These are phyloP conservation scores for Neophaeococcomyces mojaviensis DNA, from an alignment of 2,329 filamentous ascomycete genomes.

Conservation along the genomic window DNA sequence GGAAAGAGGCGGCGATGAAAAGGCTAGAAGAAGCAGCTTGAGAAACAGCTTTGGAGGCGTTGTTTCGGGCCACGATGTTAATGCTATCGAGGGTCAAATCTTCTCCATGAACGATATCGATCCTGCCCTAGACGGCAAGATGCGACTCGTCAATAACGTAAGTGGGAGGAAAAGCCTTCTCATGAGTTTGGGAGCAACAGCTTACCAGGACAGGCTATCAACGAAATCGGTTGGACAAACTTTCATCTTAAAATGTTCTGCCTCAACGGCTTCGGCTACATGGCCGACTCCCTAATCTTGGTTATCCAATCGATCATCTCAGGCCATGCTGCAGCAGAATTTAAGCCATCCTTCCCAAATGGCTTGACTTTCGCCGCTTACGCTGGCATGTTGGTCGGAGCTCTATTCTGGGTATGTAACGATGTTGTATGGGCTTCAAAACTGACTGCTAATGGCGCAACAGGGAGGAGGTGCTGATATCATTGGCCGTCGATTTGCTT, in stretches of 20 bases:
- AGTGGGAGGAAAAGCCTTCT: not conserved
- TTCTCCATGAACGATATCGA: constrained; percentile 27
- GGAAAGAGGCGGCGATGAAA: not conserved
- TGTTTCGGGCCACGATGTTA: no score
- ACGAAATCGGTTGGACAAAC: constrained; percentile 54
- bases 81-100: constrained; percentile 17
- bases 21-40: not conserved
- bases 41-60: not conserved
- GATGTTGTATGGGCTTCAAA: not conserved
- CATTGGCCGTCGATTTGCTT: constrained; percentile 60
- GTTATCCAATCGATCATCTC: constrained; percentile 19
- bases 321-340: constrained; percentile 18
- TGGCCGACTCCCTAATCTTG: constrained; percentile 31
- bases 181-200: not conserved
- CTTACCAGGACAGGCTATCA: constrained; percentile 28
- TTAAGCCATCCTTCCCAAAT: constrained; percentile 16
- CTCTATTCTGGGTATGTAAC: constrained; percentile 63
- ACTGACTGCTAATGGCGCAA: not conserved
- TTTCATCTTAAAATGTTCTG: constrained; percentile 56
- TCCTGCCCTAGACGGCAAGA: constrained; percentile 33
- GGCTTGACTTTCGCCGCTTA: constrained; percentile 34
- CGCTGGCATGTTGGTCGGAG: constrained; percentile 36
- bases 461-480: constrained; percentile 49
- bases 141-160: constrained; percentile 31
- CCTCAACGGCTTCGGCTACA: constrained; percentile 54